phyloP scores from a whole-genome alignment of 495 filamentous ascomycete species.

The Penicillium argentinense region DNA sequence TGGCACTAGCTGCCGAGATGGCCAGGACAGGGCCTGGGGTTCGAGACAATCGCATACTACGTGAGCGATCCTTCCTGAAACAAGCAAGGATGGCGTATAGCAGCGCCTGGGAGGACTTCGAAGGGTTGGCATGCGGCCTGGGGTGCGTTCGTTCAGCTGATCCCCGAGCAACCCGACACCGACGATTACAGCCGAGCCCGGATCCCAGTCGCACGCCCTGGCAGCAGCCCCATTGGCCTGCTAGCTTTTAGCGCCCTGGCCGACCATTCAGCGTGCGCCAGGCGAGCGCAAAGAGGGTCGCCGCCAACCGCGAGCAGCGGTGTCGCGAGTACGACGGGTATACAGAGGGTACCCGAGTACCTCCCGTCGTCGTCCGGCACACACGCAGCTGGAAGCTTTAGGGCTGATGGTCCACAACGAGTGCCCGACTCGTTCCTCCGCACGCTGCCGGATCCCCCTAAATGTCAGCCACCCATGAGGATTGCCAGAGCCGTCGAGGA shows the following conservation, averaged over 20 bases:
- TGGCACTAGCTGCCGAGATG: too few relatives aligned
- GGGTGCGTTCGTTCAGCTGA: background rate
- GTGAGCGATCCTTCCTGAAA: constrained; percentile 15
- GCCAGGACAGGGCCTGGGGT: too few relatives aligned
- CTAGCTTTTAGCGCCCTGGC: constrained; percentile 7
- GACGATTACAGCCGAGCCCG: constrained; percentile 22
- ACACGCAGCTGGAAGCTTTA: background rate
- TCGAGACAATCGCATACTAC: constrained; percentile 13
- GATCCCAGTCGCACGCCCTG: constrained; percentile 8
- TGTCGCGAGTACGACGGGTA: too few relatives aligned
- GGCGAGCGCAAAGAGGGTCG: too few relatives aligned
- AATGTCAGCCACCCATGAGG: too few relatives aligned
- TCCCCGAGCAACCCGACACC: constrained; percentile 20
- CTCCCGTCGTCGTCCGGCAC: background rate
- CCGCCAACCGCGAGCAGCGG: constrained; percentile 23
- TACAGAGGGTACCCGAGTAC: too few relatives aligned
- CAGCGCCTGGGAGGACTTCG: background rate
- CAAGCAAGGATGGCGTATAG: constrained; percentile 9
- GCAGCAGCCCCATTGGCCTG: constrained; percentile 9
- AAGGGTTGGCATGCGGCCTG: constrained; percentile 7
- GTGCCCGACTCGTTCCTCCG: constrained; percentile 1
- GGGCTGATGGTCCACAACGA: background rate
- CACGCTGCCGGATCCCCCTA: background rate
- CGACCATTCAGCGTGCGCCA: constrained; percentile 26
- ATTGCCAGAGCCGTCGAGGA: too few relatives aligned